Base-by-base conservation (phyloP, 164 flowering plant genomes). In the Malania oleifera region DNA sequence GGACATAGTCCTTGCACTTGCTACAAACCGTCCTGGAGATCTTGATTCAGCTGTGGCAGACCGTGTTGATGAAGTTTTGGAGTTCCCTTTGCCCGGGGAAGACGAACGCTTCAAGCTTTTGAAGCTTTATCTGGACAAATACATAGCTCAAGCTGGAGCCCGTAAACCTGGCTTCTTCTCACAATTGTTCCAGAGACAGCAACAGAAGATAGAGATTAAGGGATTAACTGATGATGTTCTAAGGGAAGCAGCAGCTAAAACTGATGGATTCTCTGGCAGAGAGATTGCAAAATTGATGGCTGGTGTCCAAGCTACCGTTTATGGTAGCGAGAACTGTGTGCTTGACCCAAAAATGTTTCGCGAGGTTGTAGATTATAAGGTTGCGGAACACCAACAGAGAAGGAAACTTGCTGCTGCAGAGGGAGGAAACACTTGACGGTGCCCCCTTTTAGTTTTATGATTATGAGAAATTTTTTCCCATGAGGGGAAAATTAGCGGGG, bases 261-360 rank as follows among this genome's bases (percentile, higher is more conserved):
- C 86, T 0, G 91, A 82, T 1, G 99, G 96, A 15, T 93, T 93
- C 66, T 93, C 99, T 0, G 97, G 99, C 6, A 84, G 99, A 50
- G 99, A 93, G 75, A 90, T 90, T 20, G 99, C 99, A 7, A 93
- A 93, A 63, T 61, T 93, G 52, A 86, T 90, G 97, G 99, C 97
- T 0, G 72, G 97, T 34, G 93, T 93, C 61, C 97, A 90, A 69
- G 99, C 99, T 18, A 91, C 96, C 44, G 95, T 87, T 11, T 95
- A 95, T 64, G 99, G 99, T 18, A 85, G 91, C 57, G 80, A 79
- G 56, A 73, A 82, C 39, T 86, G 95, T 61, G 80, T 80, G 20
- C 86, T 95, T 19, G 96, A 95, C 52, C 59, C 96, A 0, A 72
- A 46, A 57, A 62, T 95, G 47, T 95, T 95, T 69, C 80, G 97